Evolutionary conservation across 2,329 filamentous ascomycete species (phyloP).

Genomic region (Nectriaceae sp.): DNA sequence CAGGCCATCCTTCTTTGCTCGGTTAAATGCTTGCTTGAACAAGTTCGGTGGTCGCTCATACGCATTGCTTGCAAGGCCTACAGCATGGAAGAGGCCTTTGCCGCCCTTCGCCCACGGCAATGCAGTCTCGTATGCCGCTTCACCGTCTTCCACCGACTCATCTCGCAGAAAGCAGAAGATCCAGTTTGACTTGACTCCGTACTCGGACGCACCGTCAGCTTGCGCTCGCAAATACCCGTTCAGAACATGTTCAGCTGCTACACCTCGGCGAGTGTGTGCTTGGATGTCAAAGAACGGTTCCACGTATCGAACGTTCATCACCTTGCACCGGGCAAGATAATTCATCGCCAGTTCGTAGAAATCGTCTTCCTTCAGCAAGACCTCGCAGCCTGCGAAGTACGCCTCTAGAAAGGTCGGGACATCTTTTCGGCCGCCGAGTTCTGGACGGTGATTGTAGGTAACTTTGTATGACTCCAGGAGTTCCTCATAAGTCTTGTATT

Average conservation of each 20-base stretch:
- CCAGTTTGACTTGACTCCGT: conserved; percentile 64
- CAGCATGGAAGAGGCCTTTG: conserved; percentile 44
- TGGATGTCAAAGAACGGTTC: conserved; percentile 82
- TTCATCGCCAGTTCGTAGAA: conserved; percentile 71
- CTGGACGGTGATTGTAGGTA: conserved; percentile 50
- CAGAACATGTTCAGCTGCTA: conserved; percentile 63
- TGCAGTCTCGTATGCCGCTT: conserved; percentile 54
- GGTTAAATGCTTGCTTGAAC: conserved; percentile 42
- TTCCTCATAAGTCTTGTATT: conserved; percentile 58
- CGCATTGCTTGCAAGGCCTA: conserved; percentile 50
- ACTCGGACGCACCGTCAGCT: conserved; percentile 56
- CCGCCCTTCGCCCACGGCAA: conserved; percentile 39
- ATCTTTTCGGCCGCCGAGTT: conserved; percentile 36
- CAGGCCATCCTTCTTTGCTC: conserved; percentile 41
- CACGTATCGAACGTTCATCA: conserved; percentile 67
- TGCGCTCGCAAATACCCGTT: conserved; percentile 62
- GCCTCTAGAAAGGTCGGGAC: conserved; percentile 65
- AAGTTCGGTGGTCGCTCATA: conserved; percentile 45
- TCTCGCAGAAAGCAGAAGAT: conserved; percentile 74
- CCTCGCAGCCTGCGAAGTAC: conserved; percentile 76
- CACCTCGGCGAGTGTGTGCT: conserved; percentile 63
- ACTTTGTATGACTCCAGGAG: conserved; percentile 63
- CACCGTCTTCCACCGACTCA: conserved; percentile 70
- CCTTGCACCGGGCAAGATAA: conserved; percentile 65
- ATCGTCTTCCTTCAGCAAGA: conserved; percentile 64